Evolutionary conservation across 106 monocot species (phyloP).

Genomic region (Allium sativum): DNA sequence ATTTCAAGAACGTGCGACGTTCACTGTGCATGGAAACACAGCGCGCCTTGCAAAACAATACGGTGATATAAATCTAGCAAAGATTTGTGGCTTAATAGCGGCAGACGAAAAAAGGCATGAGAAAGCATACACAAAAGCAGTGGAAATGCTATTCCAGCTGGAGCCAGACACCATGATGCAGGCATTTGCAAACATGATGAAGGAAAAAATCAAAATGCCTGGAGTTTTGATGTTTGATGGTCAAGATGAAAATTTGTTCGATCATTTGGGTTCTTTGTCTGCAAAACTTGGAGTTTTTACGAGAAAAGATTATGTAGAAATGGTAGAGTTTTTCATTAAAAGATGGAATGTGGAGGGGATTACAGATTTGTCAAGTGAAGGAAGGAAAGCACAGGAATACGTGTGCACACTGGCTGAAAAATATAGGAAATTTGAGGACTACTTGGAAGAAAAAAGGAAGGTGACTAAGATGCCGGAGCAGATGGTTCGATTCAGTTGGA

Average conservation of each 20-base stretch:
- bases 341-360: constrained; percentile 47
- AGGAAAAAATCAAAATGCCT: constrained; percentile 68
- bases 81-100: constrained; percentile 56
- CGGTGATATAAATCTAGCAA: constrained; percentile 52
- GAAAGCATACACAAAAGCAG: constrained; percentile 40
- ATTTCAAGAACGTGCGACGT: constrained; percentile 84
- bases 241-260: constrained; percentile 40
- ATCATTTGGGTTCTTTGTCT: constrained; percentile 57
- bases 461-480: neutral
- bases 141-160: constrained; percentile 48
- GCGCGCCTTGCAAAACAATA: constrained; percentile 55
- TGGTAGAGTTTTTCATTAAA: constrained; percentile 60
- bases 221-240: constrained; percentile 80
- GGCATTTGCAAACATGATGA: constrained; percentile 71
- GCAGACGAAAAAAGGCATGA: constrained; percentile 90
- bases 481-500: constrained; percentile 55
- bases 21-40: constrained; percentile 75
- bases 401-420: constrained; percentile 49
- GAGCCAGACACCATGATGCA: constrained; percentile 50
- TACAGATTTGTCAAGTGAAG: constrained; percentile 25
- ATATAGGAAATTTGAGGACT: constrained; percentile 46
- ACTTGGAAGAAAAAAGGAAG: constrained; percentile 27
- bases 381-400: constrained; percentile 53
- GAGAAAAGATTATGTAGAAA: constrained; percentile 53
- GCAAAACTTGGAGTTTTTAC: constrained; percentile 61